Evolutionary conservation across 305 asterid genomes (phyloP).

Genomic region (Salvia sclarea): DNA sequence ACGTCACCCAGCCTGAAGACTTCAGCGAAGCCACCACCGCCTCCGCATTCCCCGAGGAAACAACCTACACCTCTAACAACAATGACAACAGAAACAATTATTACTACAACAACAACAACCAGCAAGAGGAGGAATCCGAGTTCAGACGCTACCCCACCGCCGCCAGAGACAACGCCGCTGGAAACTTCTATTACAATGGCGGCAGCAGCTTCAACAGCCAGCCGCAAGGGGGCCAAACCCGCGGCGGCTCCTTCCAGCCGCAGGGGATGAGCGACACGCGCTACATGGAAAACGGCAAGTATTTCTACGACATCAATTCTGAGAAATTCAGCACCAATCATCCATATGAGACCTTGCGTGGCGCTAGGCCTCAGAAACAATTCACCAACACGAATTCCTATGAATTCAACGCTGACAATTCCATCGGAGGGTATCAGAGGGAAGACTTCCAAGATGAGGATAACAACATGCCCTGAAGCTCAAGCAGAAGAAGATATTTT

Average conservation of each 20-base stretch:
- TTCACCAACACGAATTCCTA: conserved; percentile 32
- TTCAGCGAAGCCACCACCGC: neutral
- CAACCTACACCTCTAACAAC: conserved; percentile 21
- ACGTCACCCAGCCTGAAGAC: conserved; percentile 63
- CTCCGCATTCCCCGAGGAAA: conserved; percentile 10
- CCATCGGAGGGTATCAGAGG: conserved; percentile 33
- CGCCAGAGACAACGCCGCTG: neutral
- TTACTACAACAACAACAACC: conserved; percentile 21
- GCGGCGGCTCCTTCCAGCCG: conserved; percentile 35
- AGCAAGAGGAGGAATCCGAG: conserved; percentile 20
- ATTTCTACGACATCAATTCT: conserved; percentile 42
- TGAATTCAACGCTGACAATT: conserved; percentile 23
- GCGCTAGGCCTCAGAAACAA: conserved; percentile 10
- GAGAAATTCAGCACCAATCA: conserved; percentile 45
- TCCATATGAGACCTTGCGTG: conserved; percentile 45
- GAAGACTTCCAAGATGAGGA: conserved; percentile 37
- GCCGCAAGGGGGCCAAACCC: conserved; percentile 33
- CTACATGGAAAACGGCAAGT: conserved; percentile 55
- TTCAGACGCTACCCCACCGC: conserved; percentile 32
- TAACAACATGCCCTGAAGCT: conserved; percentile 36
- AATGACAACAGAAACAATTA: neutral
- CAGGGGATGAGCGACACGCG: conserved; percentile 86
- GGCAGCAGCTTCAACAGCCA: conserved; percentile 40
- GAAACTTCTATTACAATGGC: conserved; percentile 34
- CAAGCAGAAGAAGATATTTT: neutral